These are phyloP conservation scores for Ogataea hybrid DNA, from an alignment of 1,139 yeast species.

Conservation along the genomic window DNA sequence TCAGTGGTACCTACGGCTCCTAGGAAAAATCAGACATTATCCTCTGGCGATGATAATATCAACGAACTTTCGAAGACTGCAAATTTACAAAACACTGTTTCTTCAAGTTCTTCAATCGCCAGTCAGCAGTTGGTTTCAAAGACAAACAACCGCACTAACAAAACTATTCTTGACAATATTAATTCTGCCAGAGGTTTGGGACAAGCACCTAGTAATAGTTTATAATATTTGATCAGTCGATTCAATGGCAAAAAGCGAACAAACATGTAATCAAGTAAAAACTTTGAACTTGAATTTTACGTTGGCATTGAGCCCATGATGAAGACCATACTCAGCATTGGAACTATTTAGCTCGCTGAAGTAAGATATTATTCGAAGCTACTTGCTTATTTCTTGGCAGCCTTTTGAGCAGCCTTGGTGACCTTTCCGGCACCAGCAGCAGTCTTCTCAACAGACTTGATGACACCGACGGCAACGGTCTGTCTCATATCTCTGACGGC, in stretches of 20 bases:
- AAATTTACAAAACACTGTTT: not conserved
- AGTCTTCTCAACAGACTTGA: constrained; percentile 96
- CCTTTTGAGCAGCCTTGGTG: constrained; percentile 99
- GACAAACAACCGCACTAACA: constrained; percentile 9
- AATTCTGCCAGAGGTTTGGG: constrained; percentile 20
- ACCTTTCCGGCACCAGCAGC: constrained; percentile 94
- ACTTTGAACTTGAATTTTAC: too few relatives aligned
- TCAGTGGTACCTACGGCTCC: constrained; percentile 78
- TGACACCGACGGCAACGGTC: constrained; percentile 99
- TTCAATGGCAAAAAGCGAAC: too few relatives aligned
- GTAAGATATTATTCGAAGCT: not conserved
- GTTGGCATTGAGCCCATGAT: too few relatives aligned
- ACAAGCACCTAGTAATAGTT: too few relatives aligned
- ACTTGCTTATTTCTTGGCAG: constrained; percentile 83
- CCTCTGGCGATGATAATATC: too few relatives aligned
- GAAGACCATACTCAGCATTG: constrained; percentile 15
- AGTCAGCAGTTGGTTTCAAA: too few relatives aligned
- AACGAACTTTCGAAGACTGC: too few relatives aligned
- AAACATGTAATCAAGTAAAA: too few relatives aligned
- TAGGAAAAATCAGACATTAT: constrained; percentile 11
- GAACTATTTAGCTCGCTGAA: constrained; percentile 2
- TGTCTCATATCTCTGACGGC: constrained; percentile 99
- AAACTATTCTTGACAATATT: constrained; percentile 14
- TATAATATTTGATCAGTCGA: too few relatives aligned
- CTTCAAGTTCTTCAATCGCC: constrained; percentile 1